Evolutionary conservation across 495 filamentous ascomycete genomes (phyloP), one percentile per base, ranked within the genome.

Genomic region (Lasiosphaeris hirsuta): DNA sequence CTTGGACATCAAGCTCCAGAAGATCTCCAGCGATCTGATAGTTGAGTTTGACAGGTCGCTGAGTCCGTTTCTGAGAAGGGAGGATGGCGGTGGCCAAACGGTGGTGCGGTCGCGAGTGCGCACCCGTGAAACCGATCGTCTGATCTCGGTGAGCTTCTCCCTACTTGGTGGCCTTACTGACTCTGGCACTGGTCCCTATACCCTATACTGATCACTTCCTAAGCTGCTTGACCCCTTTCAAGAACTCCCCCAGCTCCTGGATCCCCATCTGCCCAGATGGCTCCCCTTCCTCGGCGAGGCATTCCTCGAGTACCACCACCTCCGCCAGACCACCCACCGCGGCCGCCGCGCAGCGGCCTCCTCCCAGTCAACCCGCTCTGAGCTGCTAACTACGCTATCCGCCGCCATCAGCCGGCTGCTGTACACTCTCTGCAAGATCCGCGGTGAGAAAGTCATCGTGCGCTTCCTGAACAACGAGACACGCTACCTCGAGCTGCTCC

Each of bases 221-320:
- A 34, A 72, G 71, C 71, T 96, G 78, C 79, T 98, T 35, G 91
- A 96, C 58, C 90, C 87, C 37, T 97, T 97, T 66, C 94, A 96
- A 78, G 94, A 97, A 74, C 87, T 90, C 63, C 93, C 94, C 15
- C 94, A 99, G 68, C 82, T 99, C 4, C 83, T 99, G n/a, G 94
- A 99, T 71, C 86, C 91, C 1, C 78, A 94, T 68, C 80, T 99
- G 43, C 82, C 85, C 56, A 76, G 75, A 56, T 82, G 95, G 66
- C 70, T 98, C 39, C 83, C 88, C 35, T 75, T 80, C 7, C 77
- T 97, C 44, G 85, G 89, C 15, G 78, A 83, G 66, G 85, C 87
- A 37, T 93, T 90, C 60, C 73, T 96, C 34, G 81, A 83, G 56
- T 89, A 84, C 67, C 69, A 94, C 49, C 78, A 67, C 71, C 78